Conservation (phyloP, 2,329 filamentous ascomycete genomes). For the Massarina eburnea region DNA sequence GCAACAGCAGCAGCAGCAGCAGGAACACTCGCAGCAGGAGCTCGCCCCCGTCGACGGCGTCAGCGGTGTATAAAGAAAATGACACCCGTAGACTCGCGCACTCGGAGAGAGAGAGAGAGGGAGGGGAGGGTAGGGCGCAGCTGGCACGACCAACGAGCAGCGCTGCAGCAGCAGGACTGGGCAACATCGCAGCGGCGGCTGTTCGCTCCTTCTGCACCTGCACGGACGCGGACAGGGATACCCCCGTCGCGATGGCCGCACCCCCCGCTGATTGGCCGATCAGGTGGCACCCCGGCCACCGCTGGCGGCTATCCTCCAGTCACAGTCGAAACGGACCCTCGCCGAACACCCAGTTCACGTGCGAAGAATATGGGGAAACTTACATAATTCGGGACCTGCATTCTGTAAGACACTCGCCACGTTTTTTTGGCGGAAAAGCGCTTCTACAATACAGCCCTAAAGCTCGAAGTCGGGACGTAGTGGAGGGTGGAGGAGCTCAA, state of each 20-base stretch:
- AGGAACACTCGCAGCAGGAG: constrained; percentile 15
- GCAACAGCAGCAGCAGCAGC: constrained; percentile 6
- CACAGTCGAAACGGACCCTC: constrained; percentile 7
- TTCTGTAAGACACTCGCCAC: constrained; percentile 24
- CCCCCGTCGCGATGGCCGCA: constrained; percentile 3
- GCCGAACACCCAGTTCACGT: constrained; percentile 21
- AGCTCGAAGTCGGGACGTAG: constrained; percentile 19
- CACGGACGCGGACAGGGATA: constrained; percentile 18
- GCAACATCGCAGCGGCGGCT: constrained; percentile 26
- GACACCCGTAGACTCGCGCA: constrained; percentile 16
- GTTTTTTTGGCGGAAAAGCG: constrained; percentile 37
- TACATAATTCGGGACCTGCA: constrained; percentile 26
- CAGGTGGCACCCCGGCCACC: constrained; percentile 3
- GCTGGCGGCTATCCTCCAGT: constrained; percentile 11
- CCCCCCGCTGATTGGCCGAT: constrained; percentile 13
- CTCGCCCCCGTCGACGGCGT: constrained; percentile 27
- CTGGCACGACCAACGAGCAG: constrained; percentile 30
- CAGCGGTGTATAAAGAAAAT: constrained; percentile 31
- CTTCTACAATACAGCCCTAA: constrained; percentile 36
- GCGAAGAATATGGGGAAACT: constrained; percentile 28
- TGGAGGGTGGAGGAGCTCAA: constrained; percentile 20
- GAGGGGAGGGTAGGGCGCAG: constrained; percentile 34
- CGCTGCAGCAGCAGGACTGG: constrained; percentile 26
- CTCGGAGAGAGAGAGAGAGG: constrained; percentile 18
- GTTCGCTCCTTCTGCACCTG: constrained; percentile 22